Percentiles rank a stretch among this genome's conserved stretches.
Conservation (phyloP, 1,284 basidiomycete species). For the Xerocomus tenax region DNA sequence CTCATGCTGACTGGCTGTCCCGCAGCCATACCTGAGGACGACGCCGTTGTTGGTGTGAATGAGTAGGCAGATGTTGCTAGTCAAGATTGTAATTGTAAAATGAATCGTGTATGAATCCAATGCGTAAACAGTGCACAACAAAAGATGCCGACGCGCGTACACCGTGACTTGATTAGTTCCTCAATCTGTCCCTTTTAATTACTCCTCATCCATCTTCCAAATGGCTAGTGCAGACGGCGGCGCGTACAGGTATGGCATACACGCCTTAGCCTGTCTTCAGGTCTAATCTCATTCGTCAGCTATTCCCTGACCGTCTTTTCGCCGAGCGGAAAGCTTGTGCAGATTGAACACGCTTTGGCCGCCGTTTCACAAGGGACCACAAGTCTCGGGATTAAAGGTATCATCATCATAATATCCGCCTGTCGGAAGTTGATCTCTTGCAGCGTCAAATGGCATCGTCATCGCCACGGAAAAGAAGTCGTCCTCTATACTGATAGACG, state of each 20-base stretch:
- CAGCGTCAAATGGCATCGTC: slow-evolving; percentile 97
- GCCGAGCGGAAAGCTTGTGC: slow-evolving; percentile 94
- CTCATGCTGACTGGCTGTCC: slow-evolving; percentile 6
- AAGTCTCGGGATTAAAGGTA: slow-evolving; percentile 96
- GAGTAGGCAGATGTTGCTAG: not conserved
- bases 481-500: slow-evolving; percentile 94
- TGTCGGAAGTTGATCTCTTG: slow-evolving; percentile 14
- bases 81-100: slow-evolving; percentile 3
- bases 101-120: not conserved
- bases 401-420: slow-evolving; percentile 20
- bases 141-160: slow-evolving; percentile 28
- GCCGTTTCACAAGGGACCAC: slow-evolving; percentile 96
- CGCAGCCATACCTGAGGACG: slow-evolving; percentile 68
- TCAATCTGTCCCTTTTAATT: slow-evolving; percentile 17
- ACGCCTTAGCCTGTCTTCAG: slow-evolving; percentile 15
- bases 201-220: slow-evolving; percentile 6
- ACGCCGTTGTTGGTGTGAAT: slow-evolving; percentile 47
- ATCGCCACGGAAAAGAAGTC: slow-evolving; percentile 99
- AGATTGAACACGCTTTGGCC: slow-evolving; percentile 98
- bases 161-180: slow-evolving; percentile 8
- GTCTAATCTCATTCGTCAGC: slow-evolving; percentile 39
- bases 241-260: slow-evolving; percentile 59
- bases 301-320: slow-evolving; percentile 99
- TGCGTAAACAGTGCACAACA: slow-evolving; percentile 20
- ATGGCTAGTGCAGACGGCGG: slow-evolving; percentile 73